These are phyloP conservation scores for Helicocarpus griseus DNA, from an alignment of 2,329 filamentous ascomycete genomes.

Conservation along the genomic window DNA sequence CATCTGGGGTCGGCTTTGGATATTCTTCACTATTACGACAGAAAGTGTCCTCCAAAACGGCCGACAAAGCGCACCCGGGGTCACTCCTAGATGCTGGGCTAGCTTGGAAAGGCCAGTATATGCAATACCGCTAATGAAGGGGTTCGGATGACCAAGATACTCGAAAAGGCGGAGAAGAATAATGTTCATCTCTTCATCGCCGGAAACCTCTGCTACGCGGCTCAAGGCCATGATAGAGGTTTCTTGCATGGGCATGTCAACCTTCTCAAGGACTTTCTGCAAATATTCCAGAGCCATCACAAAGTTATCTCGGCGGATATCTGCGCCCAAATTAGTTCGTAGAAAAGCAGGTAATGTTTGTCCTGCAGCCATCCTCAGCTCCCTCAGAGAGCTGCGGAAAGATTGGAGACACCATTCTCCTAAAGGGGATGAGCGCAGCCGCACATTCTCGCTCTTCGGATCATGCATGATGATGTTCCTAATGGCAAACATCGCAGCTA, in stretches of 20 bases:
- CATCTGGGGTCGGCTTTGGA: constrained; percentile 71
- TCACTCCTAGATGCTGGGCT: constrained; percentile 53
- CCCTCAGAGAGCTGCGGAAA: constrained; percentile 72
- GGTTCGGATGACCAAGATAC: constrained; percentile 75
- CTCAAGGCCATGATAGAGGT: constrained; percentile 79
- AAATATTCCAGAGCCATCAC: constrained; percentile 61
- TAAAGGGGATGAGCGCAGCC: constrained; percentile 56
- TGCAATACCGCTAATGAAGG: constrained; percentile 67
- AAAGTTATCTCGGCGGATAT: constrained; percentile 53
- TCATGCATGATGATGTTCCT: constrained; percentile 62
- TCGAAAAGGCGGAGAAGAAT: constrained; percentile 75
- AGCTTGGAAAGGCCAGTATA: constrained; percentile 74
- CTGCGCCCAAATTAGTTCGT: constrained; percentile 36
- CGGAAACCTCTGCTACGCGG: constrained; percentile 66
- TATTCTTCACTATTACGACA: constrained; percentile 70
- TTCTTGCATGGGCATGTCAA: constrained; percentile 61
- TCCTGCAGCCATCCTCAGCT: constrained; percentile 72
- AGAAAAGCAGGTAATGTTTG: constrained; percentile 60
- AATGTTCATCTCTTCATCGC: constrained; percentile 76
- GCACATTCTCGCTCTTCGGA: constrained; percentile 48
- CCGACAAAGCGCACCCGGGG: constrained; percentile 60
- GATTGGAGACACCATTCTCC: constrained; percentile 77
- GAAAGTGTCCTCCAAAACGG: constrained; percentile 86
- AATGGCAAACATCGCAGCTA: constrained; percentile 63
- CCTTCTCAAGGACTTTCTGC: constrained; percentile 60